Base-by-base conservation (phyloP, 2,329 filamentous ascomycete species). In the Trichoderma sp. region DNA sequence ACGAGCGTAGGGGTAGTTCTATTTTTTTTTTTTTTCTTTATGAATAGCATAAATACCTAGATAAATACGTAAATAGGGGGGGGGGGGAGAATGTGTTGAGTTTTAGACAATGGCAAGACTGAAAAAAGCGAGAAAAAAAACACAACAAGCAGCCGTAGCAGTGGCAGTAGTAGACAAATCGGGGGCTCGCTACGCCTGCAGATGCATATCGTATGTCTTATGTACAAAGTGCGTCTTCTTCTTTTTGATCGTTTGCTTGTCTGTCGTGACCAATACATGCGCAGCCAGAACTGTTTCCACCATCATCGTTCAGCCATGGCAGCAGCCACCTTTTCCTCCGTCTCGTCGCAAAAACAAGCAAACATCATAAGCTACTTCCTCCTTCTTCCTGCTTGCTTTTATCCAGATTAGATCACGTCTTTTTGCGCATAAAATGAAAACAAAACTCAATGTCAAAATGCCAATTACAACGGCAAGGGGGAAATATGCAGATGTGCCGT, bases 161-260 rank as follows among this genome's bases (percentile, higher is more conserved):
- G 26, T 26, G n/a, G 7, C 8, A 43, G 39, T 1, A 7, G 18
- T 18, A 43, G 39, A 7, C 18, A 51, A 65, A 46, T 5, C 39
- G 21, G 58, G 28, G 58, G 39, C 21, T 66, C 63, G 63, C 63
- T 66, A 66, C 39, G 54, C 52, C 60, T 39, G 30, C 32, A 66
- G 54, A 49, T 66, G 63, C 37, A 66, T 28, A 66, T 66, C 63
- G 58, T 51, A 66, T 66, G 32, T 46, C 26, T n/a, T 66, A 66
- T 66, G 63, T 66, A 66, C 63, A 66, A 43, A 66, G 52, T 49
- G 63, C 63, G 54, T 58, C 52, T 58, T 28, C 21, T 10, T 18
- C 14, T 24, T 49, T 58, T 26, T 34, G 11, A 8, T 14, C 32
- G 32, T 6, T 34, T 30, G 7, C 46, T 32, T 32, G 26, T 30